Percentiles rank a stretch among this genome's conserved stretches.
phyloP scores from a whole-genome alignment of 2,329 filamentous ascomycete genomes.

The Diaporthe helianthi region DNA sequence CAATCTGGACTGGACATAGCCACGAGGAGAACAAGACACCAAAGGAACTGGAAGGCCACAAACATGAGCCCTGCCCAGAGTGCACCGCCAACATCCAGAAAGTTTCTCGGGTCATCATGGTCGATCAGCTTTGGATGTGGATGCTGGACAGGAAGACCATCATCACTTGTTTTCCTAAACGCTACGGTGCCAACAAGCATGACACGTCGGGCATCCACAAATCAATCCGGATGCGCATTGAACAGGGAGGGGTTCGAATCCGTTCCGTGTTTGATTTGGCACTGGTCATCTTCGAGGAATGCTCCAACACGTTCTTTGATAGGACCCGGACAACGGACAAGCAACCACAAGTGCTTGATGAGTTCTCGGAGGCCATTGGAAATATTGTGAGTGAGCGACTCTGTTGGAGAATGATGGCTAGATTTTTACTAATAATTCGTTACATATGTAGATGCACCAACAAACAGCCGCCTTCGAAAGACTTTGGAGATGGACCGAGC shows the following conservation, averaged over 20 bases:
- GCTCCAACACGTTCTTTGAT: background rate
- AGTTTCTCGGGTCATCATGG: background rate
- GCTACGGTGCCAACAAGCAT: background rate
- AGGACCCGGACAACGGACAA: background rate
- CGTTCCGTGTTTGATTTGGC: background rate
- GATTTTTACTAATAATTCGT: background rate
- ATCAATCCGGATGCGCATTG: background rate
- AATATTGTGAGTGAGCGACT: background rate
- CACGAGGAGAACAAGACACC: background rate
- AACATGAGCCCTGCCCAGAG: background rate
- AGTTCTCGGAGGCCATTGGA: background rate
- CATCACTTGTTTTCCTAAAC: background rate
- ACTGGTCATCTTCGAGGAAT: background rate
- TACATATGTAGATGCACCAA: background rate
- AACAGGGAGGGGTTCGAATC: background rate
- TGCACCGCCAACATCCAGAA: background rate
- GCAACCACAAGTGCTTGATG: background rate
- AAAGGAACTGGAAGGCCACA: fast-evolving
- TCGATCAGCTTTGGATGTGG: background rate
- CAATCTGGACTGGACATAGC: background rate
- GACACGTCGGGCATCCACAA: background rate
- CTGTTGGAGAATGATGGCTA: too few species aligned
- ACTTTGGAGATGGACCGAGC: background rate
- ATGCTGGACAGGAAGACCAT: background rate
- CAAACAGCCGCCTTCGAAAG: background rate